A percentile compares a stretch with the other conserved stretches of the same genome.
Evolutionary conservation across 2,329 filamentous ascomycete species (phyloP).

Genomic region (Stachybotrys echinatus): DNA sequence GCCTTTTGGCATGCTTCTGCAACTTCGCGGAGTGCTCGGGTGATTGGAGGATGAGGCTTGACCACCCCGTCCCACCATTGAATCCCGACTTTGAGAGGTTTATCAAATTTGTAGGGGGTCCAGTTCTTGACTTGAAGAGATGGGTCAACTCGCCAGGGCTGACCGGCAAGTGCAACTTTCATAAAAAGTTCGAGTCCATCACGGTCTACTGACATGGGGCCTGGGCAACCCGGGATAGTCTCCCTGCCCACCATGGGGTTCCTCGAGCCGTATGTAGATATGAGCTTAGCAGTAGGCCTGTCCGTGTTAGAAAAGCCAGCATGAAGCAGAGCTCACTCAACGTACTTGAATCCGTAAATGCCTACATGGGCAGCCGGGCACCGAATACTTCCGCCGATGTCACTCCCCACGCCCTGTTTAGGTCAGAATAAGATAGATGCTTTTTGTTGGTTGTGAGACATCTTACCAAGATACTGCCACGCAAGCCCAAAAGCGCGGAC

Average conservation of each 20-base stretch:
- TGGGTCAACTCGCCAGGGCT: conserved; percentile 28
- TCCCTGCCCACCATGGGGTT: conserved; percentile 28
- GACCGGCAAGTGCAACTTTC: conserved; percentile 20
- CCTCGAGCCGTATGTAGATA: conserved; percentile 19
- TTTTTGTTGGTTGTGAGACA: not conserved
- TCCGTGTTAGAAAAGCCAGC: too few species aligned
- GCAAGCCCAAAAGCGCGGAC: conserved; percentile 31
- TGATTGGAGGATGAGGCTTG: conserved; percentile 53
- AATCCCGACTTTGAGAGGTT: conserved; percentile 54
- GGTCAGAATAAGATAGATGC: not conserved
- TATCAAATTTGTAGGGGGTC: conserved; percentile 24
- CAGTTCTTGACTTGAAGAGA: conserved; percentile 24
- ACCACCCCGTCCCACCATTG: conserved; percentile 56
- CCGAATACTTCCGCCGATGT: conserved; percentile 35
- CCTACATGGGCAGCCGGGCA: conserved; percentile 29
- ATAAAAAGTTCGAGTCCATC: conserved; percentile 29
- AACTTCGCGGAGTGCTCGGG: conserved; percentile 49
- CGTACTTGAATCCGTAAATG: conserved; percentile 27
- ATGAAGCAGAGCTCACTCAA: not conserved
- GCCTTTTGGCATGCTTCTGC: conserved; percentile 41
- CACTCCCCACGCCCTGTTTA: conserved; percentile 30
- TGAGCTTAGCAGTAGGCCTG: conserved; percentile 24
- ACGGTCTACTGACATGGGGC: conserved; percentile 27
- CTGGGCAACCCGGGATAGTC: conserved; percentile 23
- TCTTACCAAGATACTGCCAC: conserved; percentile 31